A percentile compares a stretch with the other conserved stretches of the same genome.
These are phyloP conservation scores for Fusarium mangiferae DNA, from an alignment of 2,329 filamentous ascomycete species.

Conservation along the genomic window DNA sequence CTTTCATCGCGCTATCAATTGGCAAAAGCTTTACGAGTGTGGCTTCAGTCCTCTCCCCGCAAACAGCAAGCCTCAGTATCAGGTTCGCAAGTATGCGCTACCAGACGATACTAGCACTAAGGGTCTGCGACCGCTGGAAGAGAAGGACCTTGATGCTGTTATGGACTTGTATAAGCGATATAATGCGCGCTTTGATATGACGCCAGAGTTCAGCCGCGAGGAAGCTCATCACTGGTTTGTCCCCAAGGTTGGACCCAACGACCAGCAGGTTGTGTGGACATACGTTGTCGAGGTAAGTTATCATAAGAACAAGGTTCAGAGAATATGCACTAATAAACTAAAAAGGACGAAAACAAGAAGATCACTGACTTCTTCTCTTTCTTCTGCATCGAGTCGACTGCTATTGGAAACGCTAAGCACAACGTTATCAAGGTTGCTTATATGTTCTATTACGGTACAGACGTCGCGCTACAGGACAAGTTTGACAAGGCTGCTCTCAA, in stretches of 20 bases:
- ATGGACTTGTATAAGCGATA: slow-evolving; percentile 80
- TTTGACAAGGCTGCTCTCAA: slow-evolving; percentile 71
- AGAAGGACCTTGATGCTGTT: slow-evolving; percentile 81
- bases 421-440: slow-evolving; percentile 88
- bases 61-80: slow-evolving; percentile 84
- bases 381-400: slow-evolving; percentile 92
- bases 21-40: slow-evolving; percentile 94
- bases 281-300: slow-evolving; percentile 83
- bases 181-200: slow-evolving; percentile 82
- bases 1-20: slow-evolving; percentile 93
- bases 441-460: slow-evolving; percentile 95
- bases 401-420: slow-evolving; percentile 84
- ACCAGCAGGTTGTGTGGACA: slow-evolving; percentile 88
- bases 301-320: too few species aligned
- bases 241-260: slow-evolving; percentile 66
- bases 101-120: slow-evolving; percentile 77
- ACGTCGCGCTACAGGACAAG: slow-evolving; percentile 73
- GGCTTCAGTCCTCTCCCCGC: slow-evolving; percentile 90
- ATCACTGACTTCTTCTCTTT: slow-evolving; percentile 98
- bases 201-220: slow-evolving; percentile 80
- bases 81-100: slow-evolving; percentile 86
- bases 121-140: slow-evolving; percentile 83
- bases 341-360: slow-evolving; percentile 71
- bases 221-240: slow-evolving; percentile 92
- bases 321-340: background rate